These are phyloP conservation scores for Yamadazyma olivae DNA, from an alignment of 805 yeast species.

Conservation along the genomic window DNA sequence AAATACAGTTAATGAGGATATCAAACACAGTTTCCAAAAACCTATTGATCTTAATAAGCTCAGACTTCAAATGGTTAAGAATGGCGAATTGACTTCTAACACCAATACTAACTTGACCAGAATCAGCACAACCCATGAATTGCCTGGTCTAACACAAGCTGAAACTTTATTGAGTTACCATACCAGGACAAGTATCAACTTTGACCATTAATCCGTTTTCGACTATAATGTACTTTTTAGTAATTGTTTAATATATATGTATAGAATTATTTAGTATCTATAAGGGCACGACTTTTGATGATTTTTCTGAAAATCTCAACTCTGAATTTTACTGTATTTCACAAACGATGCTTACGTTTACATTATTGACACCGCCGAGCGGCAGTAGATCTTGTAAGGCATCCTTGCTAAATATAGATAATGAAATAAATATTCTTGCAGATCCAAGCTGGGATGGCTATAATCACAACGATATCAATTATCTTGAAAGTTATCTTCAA, in stretches of 20 bases:
- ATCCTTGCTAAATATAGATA: slow-evolving; percentile 55
- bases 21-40: slow-evolving; percentile 27
- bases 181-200: slow-evolving; percentile 36
- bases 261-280: too few relatives aligned
- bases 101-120: slow-evolving; percentile 35
- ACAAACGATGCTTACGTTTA: slow-evolving; percentile 34
- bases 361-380: slow-evolving; percentile 27
- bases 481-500: slow-evolving; percentile 31
- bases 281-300: not conserved
- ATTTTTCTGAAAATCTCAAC: not conserved
- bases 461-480: slow-evolving; percentile 27
- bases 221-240: not conserved
- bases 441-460: slow-evolving; percentile 77
- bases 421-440: slow-evolving; percentile 51
- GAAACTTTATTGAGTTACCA: slow-evolving; percentile 44
- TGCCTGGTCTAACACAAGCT: slow-evolving; percentile 50
- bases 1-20: slow-evolving; percentile 16
- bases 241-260: slow-evolving; percentile 1
- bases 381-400: slow-evolving; percentile 34
- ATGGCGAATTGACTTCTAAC: slow-evolving; percentile 31
- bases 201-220: slow-evolving; percentile 13
- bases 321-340: not conserved
- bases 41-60: slow-evolving; percentile 33
- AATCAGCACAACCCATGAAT: slow-evolving; percentile 42
- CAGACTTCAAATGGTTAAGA: slow-evolving; percentile 35